These are phyloP conservation scores for Penicillium italicum DNA, from an alignment of 2,329 filamentous ascomycete genomes.

Conservation along the genomic window DNA sequence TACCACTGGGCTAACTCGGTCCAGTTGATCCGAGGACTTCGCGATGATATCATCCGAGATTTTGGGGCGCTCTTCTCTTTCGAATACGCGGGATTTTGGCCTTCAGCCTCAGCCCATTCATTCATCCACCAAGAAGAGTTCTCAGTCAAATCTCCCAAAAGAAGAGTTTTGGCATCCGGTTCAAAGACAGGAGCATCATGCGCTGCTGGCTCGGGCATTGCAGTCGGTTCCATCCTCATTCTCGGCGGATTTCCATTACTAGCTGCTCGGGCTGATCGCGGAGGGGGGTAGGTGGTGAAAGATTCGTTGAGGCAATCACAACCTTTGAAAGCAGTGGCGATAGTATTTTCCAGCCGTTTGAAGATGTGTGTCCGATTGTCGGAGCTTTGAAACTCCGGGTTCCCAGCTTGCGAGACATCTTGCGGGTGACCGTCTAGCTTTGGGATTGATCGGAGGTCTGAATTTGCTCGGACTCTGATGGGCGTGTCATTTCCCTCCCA, in stretches of 20 bases:
- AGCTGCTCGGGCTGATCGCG: slow-evolving; percentile 33
- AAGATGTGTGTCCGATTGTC: slow-evolving; percentile 58
- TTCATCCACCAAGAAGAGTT: slow-evolving; percentile 82
- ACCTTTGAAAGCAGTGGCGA: slow-evolving; percentile 64
- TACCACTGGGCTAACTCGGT: slow-evolving; percentile 70
- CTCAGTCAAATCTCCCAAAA: slow-evolving; percentile 72
- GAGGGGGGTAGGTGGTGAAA: slow-evolving; percentile 57
- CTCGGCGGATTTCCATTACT: slow-evolving; percentile 45
- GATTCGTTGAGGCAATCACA: slow-evolving; percentile 72
- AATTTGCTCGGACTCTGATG: slow-evolving; percentile 27
- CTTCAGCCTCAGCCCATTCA: slow-evolving; percentile 43
- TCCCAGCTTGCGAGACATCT: slow-evolving; percentile 18
- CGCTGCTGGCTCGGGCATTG: slow-evolving; percentile 26
- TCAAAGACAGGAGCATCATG: slow-evolving; percentile 52
- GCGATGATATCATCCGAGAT: slow-evolving; percentile 49
- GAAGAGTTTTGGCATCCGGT: slow-evolving; percentile 69
- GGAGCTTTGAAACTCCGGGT: slow-evolving; percentile 38
- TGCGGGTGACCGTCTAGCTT: slow-evolving; percentile 20
- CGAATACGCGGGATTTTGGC: slow-evolving; percentile 28
- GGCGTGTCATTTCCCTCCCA: slow-evolving; percentile 21
- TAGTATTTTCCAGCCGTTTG: slow-evolving; percentile 71
- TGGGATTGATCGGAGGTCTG: slow-evolving; percentile 27
- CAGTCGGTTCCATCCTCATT: slow-evolving; percentile 29
- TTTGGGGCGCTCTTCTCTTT: slow-evolving; percentile 33
- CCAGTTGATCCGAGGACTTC: slow-evolving; percentile 74